These are phyloP conservation scores for Coccomyxa subellipsoidea DNA, from an alignment of 163 green algal genomes.

Conservation along the genomic window DNA sequence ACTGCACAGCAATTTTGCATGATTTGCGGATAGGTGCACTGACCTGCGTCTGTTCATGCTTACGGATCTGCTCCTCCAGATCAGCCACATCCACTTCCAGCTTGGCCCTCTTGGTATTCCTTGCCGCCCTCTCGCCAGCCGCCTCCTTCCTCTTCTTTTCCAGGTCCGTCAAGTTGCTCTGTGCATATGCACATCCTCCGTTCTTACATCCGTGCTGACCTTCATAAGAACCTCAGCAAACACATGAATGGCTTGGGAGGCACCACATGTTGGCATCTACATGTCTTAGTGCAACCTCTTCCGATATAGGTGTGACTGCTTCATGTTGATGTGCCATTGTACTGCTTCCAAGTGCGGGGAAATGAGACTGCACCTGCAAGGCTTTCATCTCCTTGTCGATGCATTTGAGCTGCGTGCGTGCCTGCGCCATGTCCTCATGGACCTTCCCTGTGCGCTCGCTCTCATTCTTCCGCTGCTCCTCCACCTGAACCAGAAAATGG, in stretches of 20 bases:
- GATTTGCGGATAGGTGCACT: not conserved
- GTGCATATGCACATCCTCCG: not conserved
- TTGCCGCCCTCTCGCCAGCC: conserved; percentile 23
- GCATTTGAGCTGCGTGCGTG: conserved; percentile 24
- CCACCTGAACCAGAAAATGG: conserved; percentile 20
- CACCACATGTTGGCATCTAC: too few species aligned
- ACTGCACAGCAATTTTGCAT: too few species aligned
- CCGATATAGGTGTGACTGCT: too few species aligned
- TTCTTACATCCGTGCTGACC: too few species aligned
- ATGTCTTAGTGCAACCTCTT: too few species aligned
- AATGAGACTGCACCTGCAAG: conserved; percentile 8
- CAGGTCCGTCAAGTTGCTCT: not conserved
- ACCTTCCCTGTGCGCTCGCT: conserved; percentile 18
- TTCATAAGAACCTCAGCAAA: too few species aligned
- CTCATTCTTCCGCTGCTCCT: conserved; percentile 47
- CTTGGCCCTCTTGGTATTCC: conserved; percentile 36
- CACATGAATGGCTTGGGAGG: too few species aligned
- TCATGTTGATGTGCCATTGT: too few species aligned
- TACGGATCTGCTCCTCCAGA: conserved; percentile 41
- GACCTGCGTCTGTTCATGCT: conserved; percentile 4
- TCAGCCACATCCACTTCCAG: conserved; percentile 73
- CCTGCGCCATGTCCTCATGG: conserved; percentile 36
- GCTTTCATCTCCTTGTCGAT: conserved; percentile 36
- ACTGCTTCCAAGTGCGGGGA: too few species aligned
- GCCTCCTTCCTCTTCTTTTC: conserved; percentile 23